Conservation (phyloP, 164 flowering plant species). For the Buxus sempervirens region DNA sequence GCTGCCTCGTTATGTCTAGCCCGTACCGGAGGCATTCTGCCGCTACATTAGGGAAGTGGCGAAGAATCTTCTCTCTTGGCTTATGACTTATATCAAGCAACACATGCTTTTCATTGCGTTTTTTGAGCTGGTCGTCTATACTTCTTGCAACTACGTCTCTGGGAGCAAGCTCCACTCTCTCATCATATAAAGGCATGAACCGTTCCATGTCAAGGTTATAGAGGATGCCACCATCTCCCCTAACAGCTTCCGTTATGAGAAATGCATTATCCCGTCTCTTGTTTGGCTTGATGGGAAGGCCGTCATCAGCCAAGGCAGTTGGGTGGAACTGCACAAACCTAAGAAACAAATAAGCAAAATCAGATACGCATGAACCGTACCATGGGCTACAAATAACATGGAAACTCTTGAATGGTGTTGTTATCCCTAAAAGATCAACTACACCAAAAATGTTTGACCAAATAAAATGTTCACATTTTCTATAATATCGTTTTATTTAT, state of each 20-base stretch:
- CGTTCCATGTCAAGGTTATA: slow-evolving; percentile 82
- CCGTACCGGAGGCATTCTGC: slow-evolving; percentile 86
- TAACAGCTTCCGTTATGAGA: slow-evolving; percentile 92
- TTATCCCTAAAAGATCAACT: too few species aligned
- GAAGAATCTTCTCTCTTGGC: slow-evolving; percentile 65
- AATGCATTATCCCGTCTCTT: slow-evolving; percentile 81
- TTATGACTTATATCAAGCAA: slow-evolving; percentile 89
- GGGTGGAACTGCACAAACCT: slow-evolving; percentile 99
- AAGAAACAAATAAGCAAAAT: slow-evolving; percentile 13
- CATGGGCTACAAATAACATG: too few species aligned
- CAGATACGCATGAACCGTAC: background rate
- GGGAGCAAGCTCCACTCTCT: slow-evolving; percentile 93
- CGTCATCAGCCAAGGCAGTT: slow-evolving; percentile 95
- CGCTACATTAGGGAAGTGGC: slow-evolving; percentile 97
- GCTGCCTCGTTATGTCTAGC: slow-evolving; percentile 76
- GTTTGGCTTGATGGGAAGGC: slow-evolving; percentile 65
- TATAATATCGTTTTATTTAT: too few species aligned
- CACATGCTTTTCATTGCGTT: slow-evolving; percentile 75
- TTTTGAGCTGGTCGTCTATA: slow-evolving; percentile 91
- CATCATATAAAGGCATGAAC: slow-evolving; percentile 92
- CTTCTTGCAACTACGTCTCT: slow-evolving; percentile 95
- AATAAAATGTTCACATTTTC: too few species aligned
- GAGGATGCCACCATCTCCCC: slow-evolving; percentile 98
- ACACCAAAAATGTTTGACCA: too few species aligned
- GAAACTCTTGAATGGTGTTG: too few species aligned